phyloP scores from a whole-genome alignment of 257 asterid species.

The Apocynum venetum region DNA sequence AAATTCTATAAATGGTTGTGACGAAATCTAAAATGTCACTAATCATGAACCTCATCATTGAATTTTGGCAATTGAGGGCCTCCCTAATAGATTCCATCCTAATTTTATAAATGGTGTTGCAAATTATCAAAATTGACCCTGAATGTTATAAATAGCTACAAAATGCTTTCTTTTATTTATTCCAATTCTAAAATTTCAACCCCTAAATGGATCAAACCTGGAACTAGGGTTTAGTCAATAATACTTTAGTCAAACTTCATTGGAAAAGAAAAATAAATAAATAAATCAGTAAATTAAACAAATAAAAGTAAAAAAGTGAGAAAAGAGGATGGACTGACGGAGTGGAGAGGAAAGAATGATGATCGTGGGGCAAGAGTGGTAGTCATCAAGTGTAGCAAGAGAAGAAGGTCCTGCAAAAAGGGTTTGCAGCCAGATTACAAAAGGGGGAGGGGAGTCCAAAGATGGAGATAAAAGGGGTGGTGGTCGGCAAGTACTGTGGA shows the following conservation, averaged over 20 bases:
- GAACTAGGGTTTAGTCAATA: neutral
- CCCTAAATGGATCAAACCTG: too few relatives aligned
- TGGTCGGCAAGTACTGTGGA: neutral
- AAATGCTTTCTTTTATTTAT: too few relatives aligned
- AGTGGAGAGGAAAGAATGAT: neutral
- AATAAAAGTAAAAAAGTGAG: neutral
- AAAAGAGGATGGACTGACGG: neutral
- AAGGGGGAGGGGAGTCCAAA: neutral
- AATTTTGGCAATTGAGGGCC: neutral
- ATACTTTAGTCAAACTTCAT: neutral
- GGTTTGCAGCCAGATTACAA: neutral
- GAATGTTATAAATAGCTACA: too few relatives aligned
- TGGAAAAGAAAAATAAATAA: neutral
- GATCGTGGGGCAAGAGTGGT: neutral
- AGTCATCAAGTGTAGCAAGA: neutral
- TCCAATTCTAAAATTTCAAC: too few relatives aligned
- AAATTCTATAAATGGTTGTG: neutral
- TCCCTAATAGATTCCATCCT: neutral
- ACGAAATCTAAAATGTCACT: neutral
- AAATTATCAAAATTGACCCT: too few relatives aligned
- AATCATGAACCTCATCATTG: neutral
- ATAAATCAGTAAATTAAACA: too few relatives aligned
- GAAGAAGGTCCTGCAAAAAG: too few relatives aligned
- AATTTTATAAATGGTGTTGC: too few relatives aligned
- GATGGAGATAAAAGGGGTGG: neutral